A percentile compares a stretch with the other conserved stretches of the same genome.
Evolutionary conservation across 1,139 yeast genomes (phyloP).

Genomic region (Suhomyces ambrosiae): DNA sequence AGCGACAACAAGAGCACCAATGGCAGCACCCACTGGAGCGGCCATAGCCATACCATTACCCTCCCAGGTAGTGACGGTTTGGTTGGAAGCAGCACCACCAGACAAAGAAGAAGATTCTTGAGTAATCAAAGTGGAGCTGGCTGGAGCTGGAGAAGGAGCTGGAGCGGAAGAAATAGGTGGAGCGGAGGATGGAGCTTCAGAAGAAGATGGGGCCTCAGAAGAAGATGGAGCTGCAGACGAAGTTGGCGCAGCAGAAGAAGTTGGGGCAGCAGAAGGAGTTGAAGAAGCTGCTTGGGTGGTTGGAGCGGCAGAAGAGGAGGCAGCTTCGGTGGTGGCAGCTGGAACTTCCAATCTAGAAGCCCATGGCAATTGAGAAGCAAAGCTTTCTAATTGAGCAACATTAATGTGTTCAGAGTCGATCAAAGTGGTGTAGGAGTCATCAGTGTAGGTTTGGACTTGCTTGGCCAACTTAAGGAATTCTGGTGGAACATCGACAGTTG

Average conservation of each 20-base stretch:
- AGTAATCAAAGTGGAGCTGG: constrained; percentile 4
- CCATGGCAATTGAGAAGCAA: constrained; percentile 47
- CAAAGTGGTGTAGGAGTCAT: constrained; percentile 42
- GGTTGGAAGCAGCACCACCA: constrained; percentile 6
- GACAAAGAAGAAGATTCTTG: neutral
- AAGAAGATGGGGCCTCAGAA: neutral
- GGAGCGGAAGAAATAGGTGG: constrained; percentile 1
- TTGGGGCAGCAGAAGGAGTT: constrained; percentile 2
- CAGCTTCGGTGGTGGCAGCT: constrained; percentile 14
- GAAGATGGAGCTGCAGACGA: constrained; percentile 7
- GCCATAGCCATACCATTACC: constrained; percentile 19
- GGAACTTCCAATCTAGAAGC: constrained; percentile 33
- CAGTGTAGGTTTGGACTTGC: constrained; percentile 40
- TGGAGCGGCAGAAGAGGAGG: constrained; percentile 7
- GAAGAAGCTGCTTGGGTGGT: constrained; percentile 3
- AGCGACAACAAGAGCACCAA: constrained; percentile 40
- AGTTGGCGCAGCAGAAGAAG: constrained; percentile 9
- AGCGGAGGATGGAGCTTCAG: constrained; percentile 2
- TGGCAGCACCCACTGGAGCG: constrained; percentile 38
- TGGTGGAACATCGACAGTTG: constrained; percentile 25
- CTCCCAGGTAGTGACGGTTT: constrained; percentile 8
- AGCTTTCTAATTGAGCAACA: constrained; percentile 29
- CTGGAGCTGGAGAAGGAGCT: constrained; percentile 8
- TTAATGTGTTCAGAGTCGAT: constrained; percentile 22
- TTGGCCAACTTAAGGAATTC: constrained; percentile 26